Evolutionary conservation across 352 stramenopile genomes (phyloP).

Genomic region (Phytophthora pseudosyringae): DNA sequence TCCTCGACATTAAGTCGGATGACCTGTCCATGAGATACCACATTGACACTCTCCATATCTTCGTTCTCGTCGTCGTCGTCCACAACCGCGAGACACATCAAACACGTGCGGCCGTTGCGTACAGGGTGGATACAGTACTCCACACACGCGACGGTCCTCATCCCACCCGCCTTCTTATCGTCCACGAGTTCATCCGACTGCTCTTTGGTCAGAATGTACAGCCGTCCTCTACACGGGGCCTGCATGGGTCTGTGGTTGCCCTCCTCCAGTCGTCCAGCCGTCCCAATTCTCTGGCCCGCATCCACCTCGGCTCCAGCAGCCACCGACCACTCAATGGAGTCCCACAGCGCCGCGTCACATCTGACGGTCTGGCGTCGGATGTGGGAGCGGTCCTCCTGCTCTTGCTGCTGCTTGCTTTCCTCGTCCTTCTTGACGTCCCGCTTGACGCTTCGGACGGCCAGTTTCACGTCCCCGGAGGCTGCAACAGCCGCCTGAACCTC

Average conservation of each 20-base stretch:
- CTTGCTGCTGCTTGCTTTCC: constrained; percentile 15
- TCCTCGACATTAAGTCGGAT: constrained; percentile 96
- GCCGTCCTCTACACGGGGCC: constrained; percentile 93
- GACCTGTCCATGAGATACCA: constrained; percentile 89
- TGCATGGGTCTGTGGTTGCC: constrained; percentile 61
- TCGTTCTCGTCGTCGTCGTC: constrained; percentile 76
- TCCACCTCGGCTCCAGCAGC: constrained; percentile 58
- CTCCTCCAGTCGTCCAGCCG: constrained; percentile 58
- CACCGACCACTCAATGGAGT: constrained; percentile 55
- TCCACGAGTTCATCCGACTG: constrained; percentile 30
- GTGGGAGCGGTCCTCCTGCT: constrained; percentile 43
- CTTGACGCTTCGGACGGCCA: constrained; percentile 6
- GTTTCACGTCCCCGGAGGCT: constrained; percentile 13
- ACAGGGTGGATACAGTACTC: constrained; percentile 86
- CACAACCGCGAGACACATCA: constrained; percentile 82
- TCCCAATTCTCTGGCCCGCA: constrained; percentile 60
- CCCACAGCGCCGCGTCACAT: constrained; percentile 43
- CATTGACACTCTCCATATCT: constrained; percentile 76
- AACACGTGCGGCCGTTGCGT: constrained; percentile 73
- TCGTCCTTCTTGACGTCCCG: constrained; percentile 32
- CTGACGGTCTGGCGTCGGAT: constrained; percentile 62
- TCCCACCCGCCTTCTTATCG: constrained; percentile 14
- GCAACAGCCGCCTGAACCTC: not conserved
- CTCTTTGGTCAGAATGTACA: constrained; percentile 44
- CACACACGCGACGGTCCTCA: constrained; percentile 57